These are phyloP conservation scores for Pleurotus citrinopileatus DNA, from an alignment of 768 basidiomycete genomes.

Conservation along the genomic window DNA sequence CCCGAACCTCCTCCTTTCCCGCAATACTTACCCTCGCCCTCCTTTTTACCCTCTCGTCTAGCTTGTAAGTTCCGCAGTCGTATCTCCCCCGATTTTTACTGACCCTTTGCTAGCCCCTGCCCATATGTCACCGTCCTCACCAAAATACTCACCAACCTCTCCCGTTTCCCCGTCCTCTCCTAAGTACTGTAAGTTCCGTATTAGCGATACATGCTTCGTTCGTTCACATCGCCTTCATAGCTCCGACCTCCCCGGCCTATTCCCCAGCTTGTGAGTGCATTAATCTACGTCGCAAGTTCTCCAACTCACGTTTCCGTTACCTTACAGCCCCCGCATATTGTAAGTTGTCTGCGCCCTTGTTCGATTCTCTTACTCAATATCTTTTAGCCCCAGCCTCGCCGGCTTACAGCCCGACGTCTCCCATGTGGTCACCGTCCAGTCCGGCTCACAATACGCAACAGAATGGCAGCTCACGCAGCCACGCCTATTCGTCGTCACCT, in stretches of 20 bases:
- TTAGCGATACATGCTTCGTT: background rate
- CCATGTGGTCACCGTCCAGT: conserved; percentile 80
- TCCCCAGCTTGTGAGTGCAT: conserved; percentile 76
- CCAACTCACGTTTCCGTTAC: background rate
- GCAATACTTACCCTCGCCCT: conserved; percentile 20
- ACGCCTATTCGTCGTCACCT: conserved; percentile 46
- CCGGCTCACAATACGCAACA: conserved; percentile 51
- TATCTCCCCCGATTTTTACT: conserved; percentile 10
- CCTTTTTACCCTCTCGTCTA: conserved; percentile 21
- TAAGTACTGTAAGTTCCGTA: conserved; percentile 73
- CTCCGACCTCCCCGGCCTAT: conserved; percentile 85
- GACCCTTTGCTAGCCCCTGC: conserved; percentile 54
- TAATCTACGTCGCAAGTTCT: conserved; percentile 5
- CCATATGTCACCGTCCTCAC: conserved; percentile 86
- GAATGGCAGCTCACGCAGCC: conserved; percentile 32
- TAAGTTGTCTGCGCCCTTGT: conserved; percentile 32
- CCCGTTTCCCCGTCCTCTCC: conserved; percentile 93
- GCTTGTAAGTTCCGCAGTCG: conserved; percentile 53
- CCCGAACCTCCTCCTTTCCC: conserved; percentile 3
- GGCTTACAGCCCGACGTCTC: conserved; percentile 83
- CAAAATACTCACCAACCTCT: conserved; percentile 91
- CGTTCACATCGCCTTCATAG: conserved; percentile 33
- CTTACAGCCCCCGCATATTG: conserved; percentile 75
- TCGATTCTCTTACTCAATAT: background rate
- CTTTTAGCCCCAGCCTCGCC: conserved; percentile 75